phyloP scores from a whole-genome alignment of 257 asterid species.

The Linderniella brevidens region DNA sequence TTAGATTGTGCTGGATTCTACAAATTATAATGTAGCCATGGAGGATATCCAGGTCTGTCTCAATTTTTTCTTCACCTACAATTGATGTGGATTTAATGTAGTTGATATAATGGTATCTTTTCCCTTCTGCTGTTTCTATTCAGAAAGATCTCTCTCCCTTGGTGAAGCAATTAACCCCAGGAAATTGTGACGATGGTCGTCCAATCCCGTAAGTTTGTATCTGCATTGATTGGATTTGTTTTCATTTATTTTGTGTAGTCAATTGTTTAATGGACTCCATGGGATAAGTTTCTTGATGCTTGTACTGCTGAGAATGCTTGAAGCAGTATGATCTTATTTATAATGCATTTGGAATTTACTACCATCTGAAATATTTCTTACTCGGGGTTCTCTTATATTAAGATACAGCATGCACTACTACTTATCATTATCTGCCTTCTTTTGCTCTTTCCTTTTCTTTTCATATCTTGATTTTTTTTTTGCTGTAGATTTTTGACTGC shows the following conservation, averaged over 20 bases:
- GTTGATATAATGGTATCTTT: conserved; percentile 10
- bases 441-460: no score
- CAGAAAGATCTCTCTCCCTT: conserved; percentile 87
- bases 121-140: conserved; percentile 2
- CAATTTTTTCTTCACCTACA: conserved; percentile 2
- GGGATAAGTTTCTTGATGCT: no score
- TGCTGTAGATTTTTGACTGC: conserved; percentile 60
- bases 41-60: conserved; percentile 65
- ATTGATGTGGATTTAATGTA: background rate
- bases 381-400: no score
- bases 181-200: conserved; percentile 19
- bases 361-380: background rate
- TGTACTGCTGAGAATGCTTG: no score
- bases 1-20: conserved; percentile 66
- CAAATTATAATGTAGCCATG: conserved; percentile 39
- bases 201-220: conserved; percentile 63
- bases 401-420: no score
- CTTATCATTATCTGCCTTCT: no score
- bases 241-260: background rate
- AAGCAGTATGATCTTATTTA: no score
- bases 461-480: no score
- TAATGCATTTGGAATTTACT: background rate
- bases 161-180: conserved; percentile 67
- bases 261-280: no score
- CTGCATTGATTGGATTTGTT: background rate